Base-by-base conservation (phyloP, 2,329 filamentous ascomycete species). In the Fusarium sambucinum region DNA sequence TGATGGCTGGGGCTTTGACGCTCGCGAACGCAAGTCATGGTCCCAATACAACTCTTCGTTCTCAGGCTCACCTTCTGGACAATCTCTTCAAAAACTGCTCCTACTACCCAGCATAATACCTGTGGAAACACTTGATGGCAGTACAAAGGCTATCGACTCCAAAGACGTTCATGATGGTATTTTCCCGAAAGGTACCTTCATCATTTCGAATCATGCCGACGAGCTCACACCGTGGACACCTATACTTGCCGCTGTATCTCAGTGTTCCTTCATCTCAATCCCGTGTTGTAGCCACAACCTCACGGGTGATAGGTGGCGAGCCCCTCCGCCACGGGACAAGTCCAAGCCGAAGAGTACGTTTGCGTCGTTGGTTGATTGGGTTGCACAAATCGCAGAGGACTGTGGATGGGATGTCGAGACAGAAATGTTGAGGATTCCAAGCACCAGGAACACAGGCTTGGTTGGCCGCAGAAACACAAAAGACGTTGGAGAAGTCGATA, bases 151-250 rank as follows among this genome's bases (percentile, higher is more conserved):
- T 2, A 33, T 61, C 5, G 40, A 44, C 23, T n/a, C 61, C 5
- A 56, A 70, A 6, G 63, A 60, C 7, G 76, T 83, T 17, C 84
- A 88, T 73, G 78, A 83, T 65, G 96, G 95, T 35, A 74, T 84
- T 12, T 97, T 98, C 74, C 84, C 88, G 0, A 77, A 79, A 17
- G 88, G 89, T 29, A 96, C 93, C 0, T 99, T 99, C 78, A 93
- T 99, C 73, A 91, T 99, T 67, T 97, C 94, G 48, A 99, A 99
- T 76, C 96, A 99, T 77, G 95, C 95, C 13, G 96, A 99, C 76
- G 94, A 99, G 80, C 86, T 99, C 16, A 99, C 96, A 0, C 89
- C 93, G 1, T 99, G 96, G 96, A 98, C 96, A 0, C 96, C 96
- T 0, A 86, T 98, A 19, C 87, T 99, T 40, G 94, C 93, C 1